phyloP scores from a whole-genome alignment of 192 early-diverging fungal genomes.

The Funneliformis mosseae region DNA sequence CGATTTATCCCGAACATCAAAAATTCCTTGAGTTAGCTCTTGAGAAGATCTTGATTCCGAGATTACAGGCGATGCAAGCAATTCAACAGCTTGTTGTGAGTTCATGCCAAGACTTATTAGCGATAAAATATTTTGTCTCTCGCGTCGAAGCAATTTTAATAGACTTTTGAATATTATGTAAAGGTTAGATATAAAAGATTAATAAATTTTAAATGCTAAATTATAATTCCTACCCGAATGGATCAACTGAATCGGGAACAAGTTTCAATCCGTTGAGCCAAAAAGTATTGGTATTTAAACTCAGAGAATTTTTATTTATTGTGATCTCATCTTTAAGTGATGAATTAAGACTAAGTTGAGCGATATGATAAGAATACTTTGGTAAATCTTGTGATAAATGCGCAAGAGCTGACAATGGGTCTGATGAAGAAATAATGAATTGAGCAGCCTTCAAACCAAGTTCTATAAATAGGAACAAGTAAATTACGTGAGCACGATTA shows the following conservation, averaged over 20 bases:
- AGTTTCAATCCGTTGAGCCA: constrained; percentile 72
- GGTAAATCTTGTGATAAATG: constrained; percentile 85
- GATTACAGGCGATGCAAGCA: constrained; percentile 37
- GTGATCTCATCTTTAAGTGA: constrained; percentile 48
- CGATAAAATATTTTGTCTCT: constrained; percentile 50
- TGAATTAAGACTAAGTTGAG: constrained; percentile 52
- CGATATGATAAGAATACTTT: constrained; percentile 80
- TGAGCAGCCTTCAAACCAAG: constrained; percentile 76
- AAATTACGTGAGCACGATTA: neutral
- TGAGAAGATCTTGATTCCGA: constrained; percentile 26
- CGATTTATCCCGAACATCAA: constrained; percentile 77
- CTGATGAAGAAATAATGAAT: constrained; percentile 61
- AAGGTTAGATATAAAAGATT: neutral
- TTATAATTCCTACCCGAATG: constrained; percentile 54
- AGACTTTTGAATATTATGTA: constrained; percentile 43
- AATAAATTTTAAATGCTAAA: neutral
- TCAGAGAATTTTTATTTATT: constrained; percentile 31
- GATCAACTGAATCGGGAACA: constrained; percentile 56
- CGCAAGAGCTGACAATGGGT: constrained; percentile 66
- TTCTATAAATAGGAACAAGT: constrained; percentile 26
- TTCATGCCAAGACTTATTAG: constrained; percentile 52
- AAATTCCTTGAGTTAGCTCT: constrained; percentile 48
- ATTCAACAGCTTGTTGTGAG: constrained; percentile 42
- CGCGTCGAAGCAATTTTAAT: constrained; percentile 58
- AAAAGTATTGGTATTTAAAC: constrained; percentile 43